Evolutionary conservation across 495 filamentous ascomycete species (phyloP).

Genomic region (Daldinia childiae): DNA sequence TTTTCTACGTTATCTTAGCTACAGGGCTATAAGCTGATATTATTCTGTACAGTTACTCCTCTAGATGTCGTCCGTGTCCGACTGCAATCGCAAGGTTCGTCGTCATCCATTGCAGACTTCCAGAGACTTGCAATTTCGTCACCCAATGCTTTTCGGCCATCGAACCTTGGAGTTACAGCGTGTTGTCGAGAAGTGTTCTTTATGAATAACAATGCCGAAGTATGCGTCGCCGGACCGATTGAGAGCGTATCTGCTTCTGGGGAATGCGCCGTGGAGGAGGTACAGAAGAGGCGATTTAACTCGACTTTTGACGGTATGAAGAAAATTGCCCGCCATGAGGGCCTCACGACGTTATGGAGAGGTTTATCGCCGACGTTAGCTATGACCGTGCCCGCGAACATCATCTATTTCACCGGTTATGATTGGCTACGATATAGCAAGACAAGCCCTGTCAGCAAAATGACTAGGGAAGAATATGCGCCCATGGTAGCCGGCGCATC

Average conservation of each 20-base stretch:
- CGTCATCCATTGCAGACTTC: slow-evolving; percentile 57
- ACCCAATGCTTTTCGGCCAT: slow-evolving; percentile 67
- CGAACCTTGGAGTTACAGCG: slow-evolving; percentile 89
- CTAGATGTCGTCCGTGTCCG: slow-evolving; percentile 97
- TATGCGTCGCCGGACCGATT: slow-evolving; percentile 71
- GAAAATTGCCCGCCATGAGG: slow-evolving; percentile 97
- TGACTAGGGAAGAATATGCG: slow-evolving; percentile 72
- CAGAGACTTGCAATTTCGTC: slow-evolving; percentile 55
- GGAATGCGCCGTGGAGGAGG: slow-evolving; percentile 91
- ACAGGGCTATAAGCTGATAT: slow-evolving; percentile 29
- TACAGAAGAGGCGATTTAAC: slow-evolving; percentile 81
- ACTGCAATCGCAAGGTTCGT: slow-evolving; percentile 78
- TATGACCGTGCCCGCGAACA: slow-evolving; percentile 95
- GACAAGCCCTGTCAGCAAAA: slow-evolving; percentile 70
- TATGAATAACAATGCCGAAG: slow-evolving; percentile 83
- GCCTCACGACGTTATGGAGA: slow-evolving; percentile 86
- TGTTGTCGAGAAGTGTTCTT: slow-evolving; percentile 99
- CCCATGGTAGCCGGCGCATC: slow-evolving; percentile 81
- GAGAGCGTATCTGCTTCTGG: slow-evolving; percentile 44
- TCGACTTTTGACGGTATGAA: slow-evolving; percentile 91
- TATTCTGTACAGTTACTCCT: slow-evolving; percentile 75
- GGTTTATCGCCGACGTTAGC: slow-evolving; percentile 90
- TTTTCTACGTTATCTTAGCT: neutral
- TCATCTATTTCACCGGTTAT: slow-evolving; percentile 99
- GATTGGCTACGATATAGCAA: slow-evolving; percentile 84